phyloP scores from a whole-genome alignment of 345 rosid genomes.

The Eucalyptus marginata region DNA sequence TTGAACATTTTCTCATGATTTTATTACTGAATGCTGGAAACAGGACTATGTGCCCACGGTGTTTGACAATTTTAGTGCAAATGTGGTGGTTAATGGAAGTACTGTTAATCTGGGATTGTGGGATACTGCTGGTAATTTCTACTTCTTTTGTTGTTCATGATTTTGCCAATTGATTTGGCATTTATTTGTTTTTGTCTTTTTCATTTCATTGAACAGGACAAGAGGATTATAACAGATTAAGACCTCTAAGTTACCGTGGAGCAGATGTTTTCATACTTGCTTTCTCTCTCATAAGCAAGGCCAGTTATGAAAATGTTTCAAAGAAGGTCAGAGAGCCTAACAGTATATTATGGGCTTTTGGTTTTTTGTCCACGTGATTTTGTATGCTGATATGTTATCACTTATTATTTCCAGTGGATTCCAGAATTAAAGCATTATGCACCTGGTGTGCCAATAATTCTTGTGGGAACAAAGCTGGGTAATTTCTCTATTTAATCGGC shows the following conservation, averaged over 20 bases:
- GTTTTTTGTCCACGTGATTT: not conserved
- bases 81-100: constrained; percentile 90
- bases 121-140: constrained; percentile 89
- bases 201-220: constrained; percentile 42
- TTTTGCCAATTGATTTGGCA: not conserved
- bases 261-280: constrained; percentile 95
- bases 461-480: constrained; percentile 94
- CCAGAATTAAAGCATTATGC: constrained; percentile 92
- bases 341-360: not conserved
- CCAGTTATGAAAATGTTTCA: constrained; percentile 93
- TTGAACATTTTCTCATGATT: not conserved
- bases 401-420: constrained; percentile 55
- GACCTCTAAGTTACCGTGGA: constrained; percentile 86
- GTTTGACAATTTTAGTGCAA: constrained; percentile 97
- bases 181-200: not conserved
- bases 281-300: constrained; percentile 96
- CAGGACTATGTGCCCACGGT: constrained; percentile 98
- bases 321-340: constrained; percentile 48
- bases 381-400: not conserved
- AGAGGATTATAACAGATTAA: constrained; percentile 81
- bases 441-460: constrained; percentile 77
- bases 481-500: not conserved
- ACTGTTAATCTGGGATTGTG: constrained; percentile 89
- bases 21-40: constrained; percentile 3
- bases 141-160: not conserved